Evolutionary conservation across 2,329 filamentous ascomycete genomes (phyloP), one percentile per base, ranked within the genome.

Genomic region (Nannizzia gypsea): DNA sequence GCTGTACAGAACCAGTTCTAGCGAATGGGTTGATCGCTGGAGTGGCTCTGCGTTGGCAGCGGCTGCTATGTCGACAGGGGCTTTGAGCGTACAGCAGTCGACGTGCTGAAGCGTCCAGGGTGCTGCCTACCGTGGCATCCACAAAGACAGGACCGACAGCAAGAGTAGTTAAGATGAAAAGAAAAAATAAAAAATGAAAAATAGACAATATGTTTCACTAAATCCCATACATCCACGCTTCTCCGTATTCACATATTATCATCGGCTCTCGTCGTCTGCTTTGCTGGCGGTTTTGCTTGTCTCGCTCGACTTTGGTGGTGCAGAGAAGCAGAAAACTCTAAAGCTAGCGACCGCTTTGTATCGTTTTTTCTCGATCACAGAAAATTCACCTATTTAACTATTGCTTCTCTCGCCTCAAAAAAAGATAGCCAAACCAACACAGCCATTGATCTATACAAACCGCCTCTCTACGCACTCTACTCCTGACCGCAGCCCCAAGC

Each of bases 1-100:
- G 65, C 72, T 89, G 2, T 82, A 83, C 75, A 79, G 84, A 61
- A 86, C 81, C 2, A 86, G 84, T 67, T 86, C 90, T 68, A 78
- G 79, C 62, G 79, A 81, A n/a, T 83, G 84, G 65, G 80, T 90
- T 8, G 74, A 74, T 60, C 76, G 73, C 24, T 93, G 89, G 89
- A 88, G 85, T 67, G 78, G 78, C 65, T 75, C 78, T 0, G 77
- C 78, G 40, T 63, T 73, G 56, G 64, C 54, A 42, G 13, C 20
- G 6, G 50, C 28, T 34, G 50, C 34, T 17, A 3, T 17, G 50
- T 26, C 50, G 50, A 54, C 50, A 54, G 20, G 44, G 44, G 44
- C 20, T 11, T 46, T 11, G 42, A 46, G 20, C 9, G 42, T 22
- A 46, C 42, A 46, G 20, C 20, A 46, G 42, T 46, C 1, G 31